Base-by-base conservation (phyloP, 805 yeast species). In the Wickerhamomyces strasburgensis region DNA sequence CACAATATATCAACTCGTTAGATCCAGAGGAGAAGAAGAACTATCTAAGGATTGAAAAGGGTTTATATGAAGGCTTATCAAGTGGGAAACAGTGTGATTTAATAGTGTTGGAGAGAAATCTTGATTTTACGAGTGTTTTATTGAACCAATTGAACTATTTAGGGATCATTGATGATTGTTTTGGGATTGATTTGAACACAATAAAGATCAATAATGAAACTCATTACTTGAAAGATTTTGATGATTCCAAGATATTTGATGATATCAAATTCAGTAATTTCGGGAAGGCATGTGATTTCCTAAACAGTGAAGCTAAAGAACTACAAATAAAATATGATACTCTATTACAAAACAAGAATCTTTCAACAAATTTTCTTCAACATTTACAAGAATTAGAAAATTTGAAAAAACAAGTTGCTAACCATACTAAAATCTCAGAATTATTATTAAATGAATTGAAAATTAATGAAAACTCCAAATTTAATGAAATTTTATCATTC, bases 131-230 rank as follows among this genome's bases (percentile, higher is more conserved):
- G 5, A 76, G 95, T 2, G 80, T 87, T 1, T 51, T 86, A 9
- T 61, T 87, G 37, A 75, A 79, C 18, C 97, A 89, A 50, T 61
- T 89, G 48, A 84, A 87, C 2, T 90, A 89, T 56, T 67, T 74
- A 14, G 98, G 98, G 0, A 64, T 93, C 13, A 64, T 88, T 15
- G 89, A 84, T 55, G 96, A 89, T 48, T 56, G 77, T 10, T 68
- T 77, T 46, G 76, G 73, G 5, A 61, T 80, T 5, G 64, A 69
- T 11, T 54, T 68, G 10, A 71, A 70, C 42, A 62, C 54, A 4
- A 46, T 57, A 3, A 52, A 48, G 16, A 29, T 61, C 15, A 44
- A 49, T 24, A 52, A 42, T 7, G 51, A 56, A 37, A 46, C 21
- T 29, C 44, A 19, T 37, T 37, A 19, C 46, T 52, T 19, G 54